Base-by-base conservation (phyloP, 1,139 yeast genomes). In the Geotrichum siamense region DNA sequence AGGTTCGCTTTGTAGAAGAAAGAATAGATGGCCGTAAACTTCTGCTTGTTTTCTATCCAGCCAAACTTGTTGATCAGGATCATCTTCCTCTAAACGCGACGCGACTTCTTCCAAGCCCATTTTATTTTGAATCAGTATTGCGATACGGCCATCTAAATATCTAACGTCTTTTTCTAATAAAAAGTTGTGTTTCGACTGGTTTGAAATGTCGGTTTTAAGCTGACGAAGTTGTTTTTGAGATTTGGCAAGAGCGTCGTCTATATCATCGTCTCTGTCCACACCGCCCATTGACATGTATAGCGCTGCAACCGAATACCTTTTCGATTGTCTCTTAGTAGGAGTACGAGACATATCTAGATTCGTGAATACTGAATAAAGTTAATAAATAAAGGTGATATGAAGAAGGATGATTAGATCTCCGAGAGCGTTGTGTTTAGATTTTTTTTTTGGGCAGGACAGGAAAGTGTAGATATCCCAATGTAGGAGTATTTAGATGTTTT, bases 151-250 rank as follows among this genome's bases (percentile, higher is more conserved):
- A 50, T 67, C 71, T 33, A 67, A 56, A 47, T 63, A 66, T 33
- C 69, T 57, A 33, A 67, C 69, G 45, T 67, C 71, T 49, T 63
- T 61, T 48, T 67, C 71, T 40, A 65, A 55, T 39, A 64, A 53
- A 45, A 65, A 67, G 51, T 67, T 67, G 45, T 58, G 56, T 50
- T 65, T 66, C 29, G 64, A 57, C 51, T 62, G 68, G 40, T 63
- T 65, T 8, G 68, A 60, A 33, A 67, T 67, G 43, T 56, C 54
- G 2, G 62, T 52, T 48, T 67, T 67, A 27, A 67, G 59, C 29
- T 56, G 58, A n/a, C 66, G 56, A 30, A 65, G 55, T 40, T 59
- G 62, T 39, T 56, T 54, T 51, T 65, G 70, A 6, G 68, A 63
- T 45, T 56, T 55, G 15, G 68, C 61, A 26, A 65, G 59, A 39